These are phyloP conservation scores for Hygrocybe coccinea DNA, from an alignment of 768 basidiomycete genomes.

Conservation along the genomic window DNA sequence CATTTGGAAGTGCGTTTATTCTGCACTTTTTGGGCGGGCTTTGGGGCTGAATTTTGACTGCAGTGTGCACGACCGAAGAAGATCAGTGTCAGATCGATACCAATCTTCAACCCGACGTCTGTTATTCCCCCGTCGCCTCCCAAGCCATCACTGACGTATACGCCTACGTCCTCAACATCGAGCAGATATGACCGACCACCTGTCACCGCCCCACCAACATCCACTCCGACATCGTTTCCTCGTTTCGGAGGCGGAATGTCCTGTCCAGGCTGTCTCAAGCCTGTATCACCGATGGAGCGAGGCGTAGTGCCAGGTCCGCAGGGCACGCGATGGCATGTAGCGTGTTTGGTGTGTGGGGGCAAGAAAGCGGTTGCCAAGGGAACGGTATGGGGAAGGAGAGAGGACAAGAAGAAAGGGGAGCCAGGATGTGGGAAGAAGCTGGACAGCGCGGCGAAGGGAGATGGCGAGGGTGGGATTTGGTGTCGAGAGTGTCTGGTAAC, in stretches of 20 bases:
- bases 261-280: slow-evolving; percentile 71
- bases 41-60: neutral
- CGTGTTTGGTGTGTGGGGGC: slow-evolving; percentile 79
- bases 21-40: neutral
- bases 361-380: slow-evolving; percentile 44
- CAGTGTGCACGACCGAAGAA: slow-evolving; percentile 46
- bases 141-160: neutral
- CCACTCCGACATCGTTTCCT: slow-evolving; percentile 35
- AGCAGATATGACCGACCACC: slow-evolving; percentile 27
- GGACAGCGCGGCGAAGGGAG: slow-evolving; percentile 77
- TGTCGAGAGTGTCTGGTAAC: slow-evolving; percentile 80
- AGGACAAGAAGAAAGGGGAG: slow-evolving; percentile 49
- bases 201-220: slow-evolving; percentile 31
- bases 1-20: slow-evolving; percentile 55
- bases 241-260: slow-evolving; percentile 56
- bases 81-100: slow-evolving; percentile 31
- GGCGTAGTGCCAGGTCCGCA: slow-evolving; percentile 84
- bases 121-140: neutral
- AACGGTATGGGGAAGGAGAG: slow-evolving; percentile 36
- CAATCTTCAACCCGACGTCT: neutral
- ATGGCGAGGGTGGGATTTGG: slow-evolving; percentile 67
- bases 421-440: slow-evolving; percentile 80
- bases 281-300: slow-evolving; percentile 78
- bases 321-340: slow-evolving; percentile 72
- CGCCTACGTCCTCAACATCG: neutral